Base-by-base conservation (phyloP, 1,284 basidiomycete species). In the Fomitopsis schrenkii region DNA sequence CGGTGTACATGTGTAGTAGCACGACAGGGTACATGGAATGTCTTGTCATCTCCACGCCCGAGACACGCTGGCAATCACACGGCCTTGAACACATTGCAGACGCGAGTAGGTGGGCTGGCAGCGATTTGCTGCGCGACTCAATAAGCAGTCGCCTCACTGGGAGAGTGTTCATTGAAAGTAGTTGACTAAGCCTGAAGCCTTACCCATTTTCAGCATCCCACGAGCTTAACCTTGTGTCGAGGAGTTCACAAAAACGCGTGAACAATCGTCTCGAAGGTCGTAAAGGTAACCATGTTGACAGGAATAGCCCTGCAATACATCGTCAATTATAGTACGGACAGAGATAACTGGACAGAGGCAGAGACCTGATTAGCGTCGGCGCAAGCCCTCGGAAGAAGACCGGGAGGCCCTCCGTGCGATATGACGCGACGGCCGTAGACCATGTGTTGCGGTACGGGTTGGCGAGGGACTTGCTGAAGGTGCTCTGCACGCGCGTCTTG, bases 401-500 rank as follows among this genome's bases (percentile, higher is more conserved):
- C 5, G 76, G 68, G 22, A 79, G 65, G 0, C 93, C 93, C 68
- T 91, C 88, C 6, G 79, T 71, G 15, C 82, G 80, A 65, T 91
- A 88, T 0, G 89, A 88, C 61, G 88, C 68, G 0, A 78, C 68
- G 57, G 84, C 82, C 0, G 87, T 87, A 48, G 84, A 84, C 64
- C 77, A 68, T 8, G 82, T 84, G 38, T 80, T 82, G 17, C 80
- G 75, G 71, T 86, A 90, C 0, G 84, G 85, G 62, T 71, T 61
- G 80, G 83, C 73, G 90, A 91, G 68, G 89, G 83, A 15, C 85
- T 83, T 12, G 50, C 55, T 71, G 54, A 59, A 64, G 52, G 67
- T 69, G 35, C 83, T 83, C 73, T 96, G 93, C 68, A 95, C 85
- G 2, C 93, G 84, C 6, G 94, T 95, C 76, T 95, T 95, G 65